These are phyloP conservation scores for Lepidium sativum DNA, from an alignment of 345 rosid species.

Conservation along the genomic window DNA sequence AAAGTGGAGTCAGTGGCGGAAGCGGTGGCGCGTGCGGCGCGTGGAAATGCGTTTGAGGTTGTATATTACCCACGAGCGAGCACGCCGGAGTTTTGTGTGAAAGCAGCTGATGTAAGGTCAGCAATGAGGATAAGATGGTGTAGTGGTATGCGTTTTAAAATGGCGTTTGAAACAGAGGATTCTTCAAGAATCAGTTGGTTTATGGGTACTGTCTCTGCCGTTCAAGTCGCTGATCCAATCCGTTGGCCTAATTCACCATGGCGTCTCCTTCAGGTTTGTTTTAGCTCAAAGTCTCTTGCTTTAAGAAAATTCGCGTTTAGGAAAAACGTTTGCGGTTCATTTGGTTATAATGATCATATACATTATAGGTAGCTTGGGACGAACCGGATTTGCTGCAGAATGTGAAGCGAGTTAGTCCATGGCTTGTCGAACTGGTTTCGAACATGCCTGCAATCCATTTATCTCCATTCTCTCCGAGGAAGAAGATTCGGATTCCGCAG, in stretches of 20 bases:
- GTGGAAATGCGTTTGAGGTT: constrained; percentile 67
- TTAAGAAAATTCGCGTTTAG: background rate
- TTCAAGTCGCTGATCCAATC: constrained; percentile 75
- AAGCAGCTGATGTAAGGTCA: constrained; percentile 45
- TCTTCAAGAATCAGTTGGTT: constrained; percentile 94
- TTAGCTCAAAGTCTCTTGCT: background rate
- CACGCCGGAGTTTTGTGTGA: constrained; percentile 79
- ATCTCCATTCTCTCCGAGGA: constrained; percentile 74
- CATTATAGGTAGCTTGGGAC: constrained; percentile 81
- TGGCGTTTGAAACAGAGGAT: constrained; percentile 94
- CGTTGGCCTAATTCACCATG: constrained; percentile 91
- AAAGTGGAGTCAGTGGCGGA: constrained; percentile 61
- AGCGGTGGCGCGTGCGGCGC: constrained; percentile 57
- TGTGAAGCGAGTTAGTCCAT: constrained; percentile 83
- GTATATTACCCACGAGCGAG: constrained; percentile 76
- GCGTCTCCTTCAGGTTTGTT: constrained; percentile 96
- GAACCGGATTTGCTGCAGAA: constrained; percentile 92
- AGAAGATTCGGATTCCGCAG: constrained; percentile 67
- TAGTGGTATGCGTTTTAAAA: constrained; percentile 91
- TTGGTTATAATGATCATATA: background rate
- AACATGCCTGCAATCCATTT: constrained; percentile 61
- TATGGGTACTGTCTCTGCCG: constrained; percentile 85
- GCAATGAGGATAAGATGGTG: constrained; percentile 83
- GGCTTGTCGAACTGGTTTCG: constrained; percentile 89
- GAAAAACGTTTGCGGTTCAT: too few species aligned